phyloP scores from a whole-genome alignment of 129 eudicot species.

The Flaveria sonorensis region DNA sequence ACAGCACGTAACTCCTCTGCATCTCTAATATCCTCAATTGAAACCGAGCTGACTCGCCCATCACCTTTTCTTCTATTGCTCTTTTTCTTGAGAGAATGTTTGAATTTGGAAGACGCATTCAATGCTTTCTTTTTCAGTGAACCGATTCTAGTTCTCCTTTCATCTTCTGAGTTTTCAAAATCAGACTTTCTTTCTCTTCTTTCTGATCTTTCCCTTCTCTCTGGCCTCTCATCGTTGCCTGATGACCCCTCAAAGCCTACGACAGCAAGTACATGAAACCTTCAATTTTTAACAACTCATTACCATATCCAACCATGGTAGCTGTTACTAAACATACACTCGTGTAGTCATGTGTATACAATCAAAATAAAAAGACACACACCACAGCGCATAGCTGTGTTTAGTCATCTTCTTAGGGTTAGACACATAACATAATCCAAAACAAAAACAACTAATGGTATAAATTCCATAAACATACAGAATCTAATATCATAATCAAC shows the following conservation, averaged over 20 bases:
- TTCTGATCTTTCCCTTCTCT: constrained; percentile 60
- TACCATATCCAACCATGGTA: neutral
- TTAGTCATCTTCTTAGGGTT: no score
- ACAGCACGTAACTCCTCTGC: constrained; percentile 75
- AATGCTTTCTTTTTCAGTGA: constrained; percentile 83
- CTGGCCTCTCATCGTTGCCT: constrained; percentile 60
- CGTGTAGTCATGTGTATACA: neutral
- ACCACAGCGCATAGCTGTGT: no score
- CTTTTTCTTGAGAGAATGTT: constrained; percentile 88
- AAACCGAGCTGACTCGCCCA: constrained; percentile 82
- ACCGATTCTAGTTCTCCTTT: constrained; percentile 78
- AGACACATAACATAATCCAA: neutral
- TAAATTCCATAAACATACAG: neutral
- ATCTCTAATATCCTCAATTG: constrained; percentile 89
- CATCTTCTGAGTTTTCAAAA: constrained; percentile 90
- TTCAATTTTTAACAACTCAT: neutral
- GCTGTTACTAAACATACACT: neutral
- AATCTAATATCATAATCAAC: constrained; percentile 4
- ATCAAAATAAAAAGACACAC: no score
- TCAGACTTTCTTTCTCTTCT: constrained; percentile 93
- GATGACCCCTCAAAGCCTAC: constrained; percentile 90
- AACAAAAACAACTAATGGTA: neutral
- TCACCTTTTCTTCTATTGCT: constrained; percentile 68
- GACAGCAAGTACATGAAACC: constrained; percentile 19
- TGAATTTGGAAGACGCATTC: constrained; percentile 81